phyloP scores from a whole-genome alignment of 2,329 filamentous ascomycete species.

The Pseudogymnoascus verrucosus region DNA sequence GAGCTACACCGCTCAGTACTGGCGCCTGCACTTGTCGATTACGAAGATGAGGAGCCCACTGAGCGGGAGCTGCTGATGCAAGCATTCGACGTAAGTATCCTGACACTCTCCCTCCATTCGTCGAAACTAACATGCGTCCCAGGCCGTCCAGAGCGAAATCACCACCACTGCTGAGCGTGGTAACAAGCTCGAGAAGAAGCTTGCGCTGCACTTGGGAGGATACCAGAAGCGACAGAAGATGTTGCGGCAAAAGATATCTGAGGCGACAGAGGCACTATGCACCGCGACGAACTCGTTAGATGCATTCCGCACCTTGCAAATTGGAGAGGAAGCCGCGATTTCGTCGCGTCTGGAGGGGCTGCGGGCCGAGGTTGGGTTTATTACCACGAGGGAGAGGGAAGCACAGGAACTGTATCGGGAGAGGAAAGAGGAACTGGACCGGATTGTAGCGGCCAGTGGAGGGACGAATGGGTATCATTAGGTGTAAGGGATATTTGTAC shows the following conservation, averaged over 20 bases:
- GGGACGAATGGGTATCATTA: constrained; percentile 7
- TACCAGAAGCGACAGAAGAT: constrained; percentile 82
- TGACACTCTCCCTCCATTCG: not conserved
- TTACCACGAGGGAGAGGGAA: constrained; percentile 77
- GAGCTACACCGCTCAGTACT: constrained; percentile 44
- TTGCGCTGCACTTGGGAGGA: constrained; percentile 78
- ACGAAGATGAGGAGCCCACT: constrained; percentile 62
- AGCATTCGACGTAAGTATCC: constrained; percentile 61
- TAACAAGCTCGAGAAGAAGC: constrained; percentile 87
- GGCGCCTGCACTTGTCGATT: constrained; percentile 75
- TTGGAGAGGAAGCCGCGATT: constrained; percentile 73
- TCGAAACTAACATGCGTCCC: constrained; percentile 15
- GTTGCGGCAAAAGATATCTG: constrained; percentile 68
- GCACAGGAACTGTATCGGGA: constrained; percentile 78
- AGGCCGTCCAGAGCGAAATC: constrained; percentile 67
- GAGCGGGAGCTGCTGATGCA: constrained; percentile 31
- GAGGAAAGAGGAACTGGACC: constrained; percentile 68
- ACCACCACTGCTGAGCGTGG: constrained; percentile 67
- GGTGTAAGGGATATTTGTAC: not conserved
- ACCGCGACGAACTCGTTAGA: constrained; percentile 65
- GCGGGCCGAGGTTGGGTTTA: constrained; percentile 73
- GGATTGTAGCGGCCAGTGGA: not conserved
- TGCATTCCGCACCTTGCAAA: constrained; percentile 66
- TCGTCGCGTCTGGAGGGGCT: constrained; percentile 63
- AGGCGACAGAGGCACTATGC: constrained; percentile 65